These are phyloP conservation scores for Colletotrichum eremochloae DNA, from an alignment of 2,329 filamentous ascomycete species.

Conservation along the genomic window DNA sequence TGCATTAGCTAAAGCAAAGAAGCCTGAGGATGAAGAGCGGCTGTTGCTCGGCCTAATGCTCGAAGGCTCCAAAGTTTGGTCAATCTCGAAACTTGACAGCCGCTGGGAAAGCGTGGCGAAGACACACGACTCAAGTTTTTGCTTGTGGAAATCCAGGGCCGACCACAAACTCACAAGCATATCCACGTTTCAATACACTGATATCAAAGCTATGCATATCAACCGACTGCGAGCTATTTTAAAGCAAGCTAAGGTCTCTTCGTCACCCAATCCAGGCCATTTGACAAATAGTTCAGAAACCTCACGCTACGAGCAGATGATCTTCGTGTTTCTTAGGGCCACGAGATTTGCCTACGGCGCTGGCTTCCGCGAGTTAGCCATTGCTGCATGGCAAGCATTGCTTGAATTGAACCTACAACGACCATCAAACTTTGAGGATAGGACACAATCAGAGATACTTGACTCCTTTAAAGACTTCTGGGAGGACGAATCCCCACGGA, in stretches of 20 bases:
- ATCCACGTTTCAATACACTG: conserved; percentile 75
- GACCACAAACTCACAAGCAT: conserved; percentile 80
- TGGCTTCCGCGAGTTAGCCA: conserved; percentile 82
- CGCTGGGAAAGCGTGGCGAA: conserved; percentile 57
- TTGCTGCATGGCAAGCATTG: conserved; percentile 85
- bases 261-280: conserved; percentile 26
- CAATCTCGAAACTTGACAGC: conserved; percentile 35
- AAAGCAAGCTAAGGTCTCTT: conserved; percentile 27
- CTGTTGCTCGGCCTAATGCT: conserved; percentile 78
- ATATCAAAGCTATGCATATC: conserved; percentile 70
- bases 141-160: conserved; percentile 80
- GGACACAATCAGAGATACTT: conserved; percentile 44
- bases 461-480: conserved; percentile 79
- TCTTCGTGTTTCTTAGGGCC: conserved; percentile 82
- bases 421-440: conserved; percentile 54
- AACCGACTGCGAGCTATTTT: conserved; percentile 57
- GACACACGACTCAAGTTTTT: conserved; percentile 68
- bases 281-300: neutral
- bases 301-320: conserved; percentile 57
- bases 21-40: conserved; percentile 64
- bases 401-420: conserved; percentile 79
- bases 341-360: conserved; percentile 81
- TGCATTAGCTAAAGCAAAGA: conserved; percentile 71
- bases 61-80: conserved; percentile 83
- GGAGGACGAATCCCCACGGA: conserved; percentile 84